Base-by-base conservation (phyloP, 2,329 filamentous ascomycete species). In the Nemania diffusa region DNA sequence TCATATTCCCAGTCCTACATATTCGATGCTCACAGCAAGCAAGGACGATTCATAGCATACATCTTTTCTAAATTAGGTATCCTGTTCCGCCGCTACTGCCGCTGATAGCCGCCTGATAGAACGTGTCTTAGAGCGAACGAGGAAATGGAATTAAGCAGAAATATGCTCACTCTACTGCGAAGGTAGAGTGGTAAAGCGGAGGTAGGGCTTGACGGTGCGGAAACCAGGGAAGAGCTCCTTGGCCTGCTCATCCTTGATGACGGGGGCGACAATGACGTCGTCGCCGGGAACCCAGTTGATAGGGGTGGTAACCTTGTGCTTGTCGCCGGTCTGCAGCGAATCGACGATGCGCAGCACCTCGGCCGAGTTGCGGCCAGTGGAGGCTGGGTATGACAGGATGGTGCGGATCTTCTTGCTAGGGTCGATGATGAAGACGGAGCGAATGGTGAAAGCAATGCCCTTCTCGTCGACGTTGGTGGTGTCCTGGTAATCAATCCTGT, bases 401-500 rank as follows among this genome's bases (percentile, higher is more conserved):
- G 94, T 89, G 75, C 94, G 91, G 83, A 97, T 96, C 81, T 91
- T 95, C 90, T 97, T 97, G 81, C 88, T 89, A 71, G 94, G 94
- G 84, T 97, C 94, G 80, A 97, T 96, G 83, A 97, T 86, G 87
- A 97, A 97, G 78, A 97, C 94, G 74, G 92, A 93, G 77, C 94
- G 93, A 83, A 97, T 97, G 75, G 94, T 97, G 83, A 97, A 95
- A 64, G 94, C 93, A 74, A 95, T 92, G 74, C 91, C 91, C 87
- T 93, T 93, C 76, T 86, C 81, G 80, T 94, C 91, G 65, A 94
- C 90, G 82, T 94, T 94, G 83, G 90, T 92, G 75, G 90, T 87
- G 80, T 94, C 92, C 80, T 93, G 91, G 83, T 92, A 87, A 83
- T 94, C 91, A 76, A 94, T 84, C 87, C 87, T 90, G 61, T n/a